These are phyloP conservation scores for Gryganskiella cystojenkinii DNA, from an alignment of 192 early-diverging fungal genomes.

Conservation along the genomic window DNA sequence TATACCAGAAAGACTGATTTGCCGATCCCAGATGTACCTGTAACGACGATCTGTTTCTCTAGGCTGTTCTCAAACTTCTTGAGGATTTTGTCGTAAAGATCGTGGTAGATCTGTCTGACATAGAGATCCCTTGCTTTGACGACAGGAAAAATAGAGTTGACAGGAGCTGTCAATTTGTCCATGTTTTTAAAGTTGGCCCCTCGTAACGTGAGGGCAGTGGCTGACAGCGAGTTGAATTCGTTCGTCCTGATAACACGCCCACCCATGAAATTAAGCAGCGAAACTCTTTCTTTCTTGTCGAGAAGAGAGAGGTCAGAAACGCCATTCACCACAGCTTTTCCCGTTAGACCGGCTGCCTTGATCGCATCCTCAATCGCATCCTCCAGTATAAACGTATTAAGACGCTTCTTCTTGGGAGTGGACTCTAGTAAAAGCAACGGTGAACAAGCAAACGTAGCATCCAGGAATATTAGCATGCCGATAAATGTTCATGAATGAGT, in stretches of 20 bases:
- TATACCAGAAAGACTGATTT: conserved; percentile 53
- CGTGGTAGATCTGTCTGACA: conserved; percentile 28
- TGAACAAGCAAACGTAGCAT: neutral
- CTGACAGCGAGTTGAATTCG: neutral
- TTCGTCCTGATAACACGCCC: neutral
- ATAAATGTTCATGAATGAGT: neutral
- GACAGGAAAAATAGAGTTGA: conserved; percentile 1
- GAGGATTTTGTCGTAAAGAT: conserved; percentile 31
- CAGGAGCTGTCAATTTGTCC: conserved; percentile 9
- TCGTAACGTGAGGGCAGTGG: neutral
- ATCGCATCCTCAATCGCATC: conserved; percentile 12
- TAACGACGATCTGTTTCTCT: conserved; percentile 25
- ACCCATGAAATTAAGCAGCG: conserved; percentile 15
- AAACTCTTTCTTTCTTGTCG: conserved; percentile 25
- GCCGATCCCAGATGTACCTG: conserved; percentile 46
- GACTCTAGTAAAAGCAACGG: conserved; percentile 1
- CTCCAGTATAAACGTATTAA: neutral
- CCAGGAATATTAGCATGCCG: conserved; percentile 5
- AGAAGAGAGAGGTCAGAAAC: conserved; percentile 8
- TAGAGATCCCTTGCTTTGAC: conserved; percentile 20
- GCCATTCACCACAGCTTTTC: conserved; percentile 17
- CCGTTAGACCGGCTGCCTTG: conserved; percentile 6
- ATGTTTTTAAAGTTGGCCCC: conserved; percentile 2
- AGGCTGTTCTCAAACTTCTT: neutral
- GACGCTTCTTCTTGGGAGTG: conserved; percentile 9